A percentile compares a stretch with the other conserved stretches of the same genome.
Evolutionary conservation across 352 stramenopile species (phyloP).

Genomic region (Pythium rishiriense): DNA sequence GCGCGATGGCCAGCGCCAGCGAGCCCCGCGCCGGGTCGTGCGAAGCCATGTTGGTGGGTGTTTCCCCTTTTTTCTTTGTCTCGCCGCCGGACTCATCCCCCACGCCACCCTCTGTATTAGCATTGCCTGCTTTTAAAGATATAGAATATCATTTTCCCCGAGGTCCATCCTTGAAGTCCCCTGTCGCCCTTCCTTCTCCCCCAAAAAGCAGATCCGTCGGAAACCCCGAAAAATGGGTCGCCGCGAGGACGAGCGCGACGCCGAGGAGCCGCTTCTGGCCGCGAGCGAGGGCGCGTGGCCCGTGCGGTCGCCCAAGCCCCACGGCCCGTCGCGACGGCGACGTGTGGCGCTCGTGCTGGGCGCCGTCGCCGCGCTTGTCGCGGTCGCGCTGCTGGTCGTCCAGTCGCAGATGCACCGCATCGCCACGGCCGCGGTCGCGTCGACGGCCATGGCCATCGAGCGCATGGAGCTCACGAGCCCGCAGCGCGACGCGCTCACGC

Average conservation of each 20-base stretch:
- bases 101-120: neutral
- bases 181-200: neutral
- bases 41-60: constrained; percentile 2
- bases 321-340: constrained; percentile 12
- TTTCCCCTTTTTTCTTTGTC: no score
- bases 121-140: neutral
- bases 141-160: constrained; percentile 14
- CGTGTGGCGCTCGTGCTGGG: constrained; percentile 9
- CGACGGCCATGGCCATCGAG: constrained; percentile 57
- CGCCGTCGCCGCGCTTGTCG: constrained; percentile 24
- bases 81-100: neutral
- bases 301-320: neutral
- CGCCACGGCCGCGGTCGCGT: constrained; percentile 55
- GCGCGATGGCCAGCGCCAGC: constrained; percentile 3
- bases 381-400: constrained; percentile 38
- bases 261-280: constrained; percentile 23
- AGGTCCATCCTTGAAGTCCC: constrained; percentile 23
- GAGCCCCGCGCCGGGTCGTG: neutral
- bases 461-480: constrained; percentile 62
- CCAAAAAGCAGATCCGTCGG: neutral
- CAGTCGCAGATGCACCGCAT: constrained; percentile 57
- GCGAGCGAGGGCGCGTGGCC: neutral
- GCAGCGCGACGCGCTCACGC: constrained; percentile 29
- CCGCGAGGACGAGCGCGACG: constrained; percentile 15
- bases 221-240: constrained; percentile 15